A percentile compares a stretch with the other conserved stretches of the same genome.
Conservation (phyloP, 1,284 basidiomycete genomes). For the Phenoliferia sp. region DNA sequence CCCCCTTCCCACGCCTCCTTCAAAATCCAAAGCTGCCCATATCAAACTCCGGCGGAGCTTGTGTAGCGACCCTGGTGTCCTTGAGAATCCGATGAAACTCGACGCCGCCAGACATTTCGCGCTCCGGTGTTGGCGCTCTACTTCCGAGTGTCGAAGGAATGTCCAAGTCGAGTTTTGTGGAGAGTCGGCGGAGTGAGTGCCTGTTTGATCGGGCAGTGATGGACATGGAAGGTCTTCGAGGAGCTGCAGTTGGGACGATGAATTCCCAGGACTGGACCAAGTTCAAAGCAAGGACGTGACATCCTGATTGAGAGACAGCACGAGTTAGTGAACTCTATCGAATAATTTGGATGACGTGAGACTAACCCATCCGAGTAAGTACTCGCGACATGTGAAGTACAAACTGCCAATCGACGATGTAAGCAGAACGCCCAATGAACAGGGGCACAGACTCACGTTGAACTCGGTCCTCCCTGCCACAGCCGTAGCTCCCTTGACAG, state of each 20-base stretch:
- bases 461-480: slow-evolving; percentile 82
- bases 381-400: slow-evolving; percentile 86
- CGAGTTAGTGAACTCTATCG: too few relatives aligned
- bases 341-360: not conserved
- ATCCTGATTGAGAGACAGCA: slow-evolving; percentile 57
- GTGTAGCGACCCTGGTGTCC: not conserved
- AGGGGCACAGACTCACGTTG: slow-evolving; percentile 47
- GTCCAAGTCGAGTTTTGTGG: slow-evolving; percentile 5
- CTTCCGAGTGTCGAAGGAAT: slow-evolving; percentile 5
- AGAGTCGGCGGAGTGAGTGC: slow-evolving; percentile 1
- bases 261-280: slow-evolving; percentile 54
- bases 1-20: too few relatives aligned
- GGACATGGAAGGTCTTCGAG: not conserved
- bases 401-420: slow-evolving; percentile 53
- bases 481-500: slow-evolving; percentile 82
- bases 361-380: slow-evolving; percentile 83
- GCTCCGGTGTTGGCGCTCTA: slow-evolving; percentile 6
- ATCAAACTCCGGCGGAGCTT: slow-evolving; percentile 10
- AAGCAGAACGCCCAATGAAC: not conserved
- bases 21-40: slow-evolving; percentile 2
- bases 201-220: not conserved
- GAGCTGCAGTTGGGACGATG: not conserved
- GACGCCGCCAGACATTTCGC: not conserved
- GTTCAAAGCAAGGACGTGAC: slow-evolving; percentile 78
- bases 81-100: slow-evolving; percentile 6